Base-by-base conservation (phyloP, 495 filamentous ascomycete species). In the Cudoniella acicularis region DNA sequence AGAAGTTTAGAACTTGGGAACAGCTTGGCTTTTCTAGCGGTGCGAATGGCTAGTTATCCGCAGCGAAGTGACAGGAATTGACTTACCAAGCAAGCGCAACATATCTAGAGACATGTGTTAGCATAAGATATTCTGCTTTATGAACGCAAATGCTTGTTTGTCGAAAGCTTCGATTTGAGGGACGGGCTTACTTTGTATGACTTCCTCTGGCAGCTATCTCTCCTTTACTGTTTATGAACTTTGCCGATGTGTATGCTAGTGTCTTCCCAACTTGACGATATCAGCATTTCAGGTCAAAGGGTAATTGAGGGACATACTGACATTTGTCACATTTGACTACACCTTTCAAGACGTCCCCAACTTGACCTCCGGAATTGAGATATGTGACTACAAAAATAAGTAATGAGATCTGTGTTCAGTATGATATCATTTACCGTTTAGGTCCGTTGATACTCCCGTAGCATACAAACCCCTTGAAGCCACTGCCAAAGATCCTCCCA, bases 401-500 rank as follows among this genome's bases (percentile, higher is more conserved):
- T 52, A 55, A 11, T 6, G 8, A 42, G 18, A 26, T 18, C 45
- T 23, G 10, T 52, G 23, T 2, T 61, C 20, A 11, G n/a, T 10
- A 21, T 10, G n/a, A 43, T 18, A 10, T 54, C 36, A 63, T 76
- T 61, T 73, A 91, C 91, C 88, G 64, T 89, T 97, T 10, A 98
- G 67, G 69, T 98, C 94, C 0, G 94, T 97, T 0, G 90, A 92
- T 4, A 98, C 92, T 8, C 94, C 94, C 0, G 94, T 98, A 21
- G 90, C 82, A 66, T 85, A 96, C 0, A 96, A 75, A 0, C 94
- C 94, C 61, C 83, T 84, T 1, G 94, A 97, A 23, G 94, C 92
- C 24, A 98, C 92, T 3, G 93, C 94, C 18, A 98, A 76, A 9
- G 91, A 96, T 17, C 94, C 94, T 2, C 94, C 94, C 0, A 98